Evolutionary conservation across 208 protist species (phyloP).

Genomic region (Trypanosoma melophagium): DNA sequence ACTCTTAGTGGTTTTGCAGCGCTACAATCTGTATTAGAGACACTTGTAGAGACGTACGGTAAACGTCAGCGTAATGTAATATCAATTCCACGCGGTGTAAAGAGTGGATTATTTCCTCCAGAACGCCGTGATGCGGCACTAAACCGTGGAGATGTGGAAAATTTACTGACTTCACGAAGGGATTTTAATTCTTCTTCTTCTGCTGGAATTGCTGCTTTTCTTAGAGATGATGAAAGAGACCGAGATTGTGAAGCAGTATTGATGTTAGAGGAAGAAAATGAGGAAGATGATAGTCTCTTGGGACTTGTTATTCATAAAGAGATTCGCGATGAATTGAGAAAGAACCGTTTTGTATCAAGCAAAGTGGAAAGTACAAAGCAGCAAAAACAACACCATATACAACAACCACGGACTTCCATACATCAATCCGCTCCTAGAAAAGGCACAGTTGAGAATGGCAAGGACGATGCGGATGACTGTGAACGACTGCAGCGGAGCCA

Average conservation of each 20-base stretch:
- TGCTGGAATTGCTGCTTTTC: background rate
- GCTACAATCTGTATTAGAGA: conserved; percentile 10
- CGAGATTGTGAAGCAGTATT: background rate
- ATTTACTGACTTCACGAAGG: too few relatives aligned
- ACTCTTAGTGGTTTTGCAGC: conserved; percentile 2
- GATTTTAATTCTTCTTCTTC: background rate
- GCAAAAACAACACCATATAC: background rate
- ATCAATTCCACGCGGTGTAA: background rate
- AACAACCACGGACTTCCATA: background rate
- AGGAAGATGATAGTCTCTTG: conserved; percentile 10
- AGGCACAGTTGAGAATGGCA: background rate
- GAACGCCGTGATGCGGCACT: background rate
- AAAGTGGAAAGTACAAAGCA: background rate
- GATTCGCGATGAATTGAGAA: conserved; percentile 12
- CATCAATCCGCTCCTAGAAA: background rate
- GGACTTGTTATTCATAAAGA: conserved; percentile 10
- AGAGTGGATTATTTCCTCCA: background rate
- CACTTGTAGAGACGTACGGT: conserved; percentile 11
- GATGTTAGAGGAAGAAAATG: conserved; percentile 11
- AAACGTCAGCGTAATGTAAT: background rate
- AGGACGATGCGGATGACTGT: conserved; percentile 5
- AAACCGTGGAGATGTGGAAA: too few relatives aligned
- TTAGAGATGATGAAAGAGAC: background rate
- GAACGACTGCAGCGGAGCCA: conserved; percentile 12
- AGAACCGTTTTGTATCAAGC: background rate